Percentiles rank a stretch among this genome's conserved stretches.
Evolutionary conservation across 1,139 yeast species (phyloP).

Genomic region (Debaryomyces fabryi): DNA sequence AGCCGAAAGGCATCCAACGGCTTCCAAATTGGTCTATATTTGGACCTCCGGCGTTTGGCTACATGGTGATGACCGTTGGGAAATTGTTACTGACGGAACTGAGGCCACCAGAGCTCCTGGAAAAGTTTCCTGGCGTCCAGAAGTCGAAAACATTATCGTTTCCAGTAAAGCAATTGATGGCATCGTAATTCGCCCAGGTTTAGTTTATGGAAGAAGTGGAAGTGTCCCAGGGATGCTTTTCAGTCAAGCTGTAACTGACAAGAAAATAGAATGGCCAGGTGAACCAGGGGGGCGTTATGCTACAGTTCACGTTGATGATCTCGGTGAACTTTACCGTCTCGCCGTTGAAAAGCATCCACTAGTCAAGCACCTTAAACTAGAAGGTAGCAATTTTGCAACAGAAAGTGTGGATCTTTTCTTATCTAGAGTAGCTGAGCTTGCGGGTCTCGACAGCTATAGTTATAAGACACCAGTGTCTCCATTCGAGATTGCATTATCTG

Average conservation of each 20-base stretch:
- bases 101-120: conserved; percentile 7
- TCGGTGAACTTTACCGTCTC: conserved; percentile 8
- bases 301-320: conserved; percentile 9
- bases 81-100: conserved; percentile 9
- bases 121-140: conserved; percentile 10
- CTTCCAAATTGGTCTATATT: conserved; percentile 7
- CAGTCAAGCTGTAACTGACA: conserved; percentile 2
- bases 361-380: conserved; percentile 8
- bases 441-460: background rate
- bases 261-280: conserved; percentile 9
- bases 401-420: conserved; percentile 8
- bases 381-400: conserved; percentile 7
- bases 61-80: conserved; percentile 10
- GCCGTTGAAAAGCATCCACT: conserved; percentile 8
- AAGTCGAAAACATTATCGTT: conserved; percentile 3
- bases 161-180: conserved; percentile 6
- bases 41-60: conserved; percentile 11
- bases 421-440: conserved; percentile 1
- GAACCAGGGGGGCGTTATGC: conserved; percentile 7
- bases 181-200: conserved; percentile 9
- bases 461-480: conserved; percentile 5
- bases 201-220: conserved; percentile 8
- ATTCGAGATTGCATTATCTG: conserved; percentile 9
- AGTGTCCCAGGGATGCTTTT: conserved; percentile 7
- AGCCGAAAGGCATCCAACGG: conserved; percentile 7